Conservation (phyloP, 2,329 filamentous ascomycete genomes). For the Xylariaceae sp. region DNA sequence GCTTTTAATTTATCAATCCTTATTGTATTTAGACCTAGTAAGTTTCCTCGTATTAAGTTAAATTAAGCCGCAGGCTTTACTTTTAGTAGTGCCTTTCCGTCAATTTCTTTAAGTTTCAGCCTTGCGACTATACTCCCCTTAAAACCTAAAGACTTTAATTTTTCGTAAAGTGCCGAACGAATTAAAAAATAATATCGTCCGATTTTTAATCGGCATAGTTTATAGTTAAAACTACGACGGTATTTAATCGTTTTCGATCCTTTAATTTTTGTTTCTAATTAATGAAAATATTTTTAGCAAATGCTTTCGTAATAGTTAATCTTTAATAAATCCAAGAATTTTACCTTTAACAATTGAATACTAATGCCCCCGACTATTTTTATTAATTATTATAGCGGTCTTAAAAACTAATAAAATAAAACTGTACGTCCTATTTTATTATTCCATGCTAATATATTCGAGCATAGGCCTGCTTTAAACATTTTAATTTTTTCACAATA, state of each 20-base stretch:
- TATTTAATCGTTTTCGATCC: constrained; percentile 5
- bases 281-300: constrained; percentile 6
- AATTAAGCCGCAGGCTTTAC: constrained; percentile 3
- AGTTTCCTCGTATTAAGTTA: constrained; percentile 3
- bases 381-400: constrained; percentile 9
- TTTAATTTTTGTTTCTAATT: constrained; percentile 5
- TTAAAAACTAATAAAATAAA: constrained; percentile 11
- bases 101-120: too few species aligned
- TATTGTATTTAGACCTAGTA: too few species aligned
- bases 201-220: constrained; percentile 7
- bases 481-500: constrained; percentile 10
- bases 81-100: constrained; percentile 2
- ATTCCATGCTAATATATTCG: constrained; percentile 5
- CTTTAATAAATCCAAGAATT: constrained; percentile 12
- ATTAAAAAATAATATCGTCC: constrained; percentile 11
- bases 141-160: too few species aligned
- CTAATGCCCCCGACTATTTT: not conserved
- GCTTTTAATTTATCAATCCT: too few species aligned
- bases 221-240: constrained; percentile 7
- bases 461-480: constrained; percentile 4
- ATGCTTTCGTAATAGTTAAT: constrained; percentile 4
- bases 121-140: too few species aligned
- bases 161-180: constrained; percentile 4
- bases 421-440: constrained; percentile 7
- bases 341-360: constrained; percentile 10